Conservation (phyloP, 2,329 filamentous ascomycete species). For the Podosphaera xanthii region DNA sequence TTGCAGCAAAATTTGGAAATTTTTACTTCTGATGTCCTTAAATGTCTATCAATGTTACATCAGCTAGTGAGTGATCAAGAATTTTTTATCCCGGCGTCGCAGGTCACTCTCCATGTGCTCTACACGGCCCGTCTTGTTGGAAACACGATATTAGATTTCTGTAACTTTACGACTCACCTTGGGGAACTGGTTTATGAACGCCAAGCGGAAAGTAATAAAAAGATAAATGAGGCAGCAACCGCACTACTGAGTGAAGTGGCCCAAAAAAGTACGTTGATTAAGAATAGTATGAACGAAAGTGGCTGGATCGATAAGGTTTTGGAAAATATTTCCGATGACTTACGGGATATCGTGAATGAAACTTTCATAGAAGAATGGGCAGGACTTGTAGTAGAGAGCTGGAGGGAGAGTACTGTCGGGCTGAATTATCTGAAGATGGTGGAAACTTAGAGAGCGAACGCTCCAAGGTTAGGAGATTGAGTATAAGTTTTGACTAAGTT, state of each 20-base stretch:
- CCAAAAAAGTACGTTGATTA: slow-evolving; percentile 8
- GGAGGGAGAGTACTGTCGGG: slow-evolving; percentile 15
- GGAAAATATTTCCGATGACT: slow-evolving; percentile 6
- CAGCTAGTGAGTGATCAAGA: slow-evolving; percentile 3
- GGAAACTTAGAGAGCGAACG: not conserved
- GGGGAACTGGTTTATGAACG: slow-evolving; percentile 5
- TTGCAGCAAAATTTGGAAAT: slow-evolving; percentile 6
- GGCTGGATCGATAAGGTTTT: slow-evolving; percentile 17
- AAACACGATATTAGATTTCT: slow-evolving; percentile 6
- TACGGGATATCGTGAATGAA: slow-evolving; percentile 8
- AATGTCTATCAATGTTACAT: slow-evolving; percentile 5
- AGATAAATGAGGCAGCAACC: slow-evolving; percentile 2
- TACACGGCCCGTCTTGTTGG: slow-evolving; percentile 13
- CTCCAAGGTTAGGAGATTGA: not conserved
- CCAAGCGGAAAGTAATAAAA: slow-evolving; percentile 6
- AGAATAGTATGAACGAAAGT: slow-evolving; percentile 14
- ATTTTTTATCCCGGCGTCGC: slow-evolving; percentile 6
- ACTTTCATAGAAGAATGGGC: slow-evolving; percentile 16
- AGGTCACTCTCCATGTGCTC: slow-evolving; percentile 11
- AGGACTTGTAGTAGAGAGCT: slow-evolving; percentile 14
- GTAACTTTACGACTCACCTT: slow-evolving; percentile 6
- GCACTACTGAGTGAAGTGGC: slow-evolving; percentile 6
- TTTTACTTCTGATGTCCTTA: slow-evolving; percentile 5
- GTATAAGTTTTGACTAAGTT: not conserved
- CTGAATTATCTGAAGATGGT: slow-evolving; percentile 9